Base-by-base conservation (phyloP, 129 eudicot species). In the Pulicaria dysenterica region DNA sequence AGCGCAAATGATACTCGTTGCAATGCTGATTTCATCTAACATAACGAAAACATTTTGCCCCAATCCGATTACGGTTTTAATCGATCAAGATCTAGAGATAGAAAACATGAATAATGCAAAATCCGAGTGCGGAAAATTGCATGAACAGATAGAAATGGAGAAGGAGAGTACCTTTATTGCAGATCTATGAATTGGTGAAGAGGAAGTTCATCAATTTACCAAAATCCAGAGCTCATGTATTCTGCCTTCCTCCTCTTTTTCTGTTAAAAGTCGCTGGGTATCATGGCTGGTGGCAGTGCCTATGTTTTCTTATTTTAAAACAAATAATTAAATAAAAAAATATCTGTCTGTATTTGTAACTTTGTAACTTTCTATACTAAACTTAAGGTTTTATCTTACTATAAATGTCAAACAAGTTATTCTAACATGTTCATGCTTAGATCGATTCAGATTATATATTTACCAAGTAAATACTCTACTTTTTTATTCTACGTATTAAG, bases 131-230 rank as follows among this genome's bases (percentile, higher is more conserved):
- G 9, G 55, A 43, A 45, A 6, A 47, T 16, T 34, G 38, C 47
- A 72, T 46, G 10, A 44, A 36, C 3, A 7, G 55, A 31, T 24
- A 34, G 53, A 72, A 8, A 58, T 7, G 51, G 50, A 58, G 60
- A 51, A 39, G 1, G 55, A 55, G 44, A 7, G 44, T 76, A 76
- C 80, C 80, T 76, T 37, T 9, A 17, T 65, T 67, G 67, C 75
- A 53, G 80, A 68, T 76, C 69, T 76, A 74, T n/a, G 14, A 60
- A 13, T 4, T 17, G 5, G 16, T 2, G 51, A 74, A 40, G 7
- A 7, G 31, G 38, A 60, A 62, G 70, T n/a, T 50, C 36, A 74
- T 7, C 36, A 34, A 46, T 57, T 57, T 7, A 41, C 8, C 60
- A 40, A 51, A 62, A 51, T 69, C 62, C 43, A 51, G 17, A 15